These are phyloP conservation scores for Alternaria gaisen DNA, from an alignment of 2,329 filamentous ascomycete species.

Conservation along the genomic window DNA sequence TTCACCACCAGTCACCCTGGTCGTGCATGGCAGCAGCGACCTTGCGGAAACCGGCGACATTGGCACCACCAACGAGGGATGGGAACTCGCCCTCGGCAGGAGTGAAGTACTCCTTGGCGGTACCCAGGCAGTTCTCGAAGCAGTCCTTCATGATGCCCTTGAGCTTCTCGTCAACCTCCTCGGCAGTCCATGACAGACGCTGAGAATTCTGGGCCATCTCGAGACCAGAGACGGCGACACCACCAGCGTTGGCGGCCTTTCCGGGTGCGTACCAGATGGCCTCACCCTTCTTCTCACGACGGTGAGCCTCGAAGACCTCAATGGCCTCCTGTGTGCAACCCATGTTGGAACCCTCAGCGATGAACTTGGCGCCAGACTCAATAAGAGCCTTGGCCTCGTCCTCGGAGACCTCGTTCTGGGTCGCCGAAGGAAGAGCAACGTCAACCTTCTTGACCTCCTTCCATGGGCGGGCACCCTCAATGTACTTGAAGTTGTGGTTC, in stretches of 20 bases:
- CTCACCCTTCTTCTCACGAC: conserved; percentile 72
- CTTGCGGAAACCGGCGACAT: conserved; percentile 98
- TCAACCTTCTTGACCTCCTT: conserved; percentile 88
- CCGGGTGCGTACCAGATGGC: conserved; percentile 94
- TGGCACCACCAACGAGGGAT: conserved; percentile 89
- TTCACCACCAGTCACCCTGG: conserved; percentile 89
- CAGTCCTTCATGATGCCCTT: conserved; percentile 94
- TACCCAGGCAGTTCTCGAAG: conserved; percentile 88
- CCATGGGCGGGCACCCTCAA: conserved; percentile 90
- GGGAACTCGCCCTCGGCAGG: conserved; percentile 84
- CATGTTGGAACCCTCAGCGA: conserved; percentile 99
- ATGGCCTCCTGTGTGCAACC: conserved; percentile 96
- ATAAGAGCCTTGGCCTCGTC: conserved; percentile 89
- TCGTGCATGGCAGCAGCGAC: conserved; percentile 93
- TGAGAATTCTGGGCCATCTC: conserved; percentile 99
- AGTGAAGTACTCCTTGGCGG: conserved; percentile 87
- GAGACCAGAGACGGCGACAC: conserved; percentile 94
- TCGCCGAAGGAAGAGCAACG: conserved; percentile 89
- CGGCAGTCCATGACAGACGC: conserved; percentile 82
- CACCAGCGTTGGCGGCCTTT: conserved; percentile 97
- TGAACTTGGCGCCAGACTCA: conserved; percentile 77
- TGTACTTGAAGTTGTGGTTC: conserved; percentile 79
- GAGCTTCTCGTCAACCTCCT: conserved; percentile 91
- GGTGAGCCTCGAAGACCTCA: conserved; percentile 84
- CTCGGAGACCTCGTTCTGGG: conserved; percentile 95